Conservation (phyloP, 441 rosid genomes). For the Pelargonium myrrhifolium region DNA sequence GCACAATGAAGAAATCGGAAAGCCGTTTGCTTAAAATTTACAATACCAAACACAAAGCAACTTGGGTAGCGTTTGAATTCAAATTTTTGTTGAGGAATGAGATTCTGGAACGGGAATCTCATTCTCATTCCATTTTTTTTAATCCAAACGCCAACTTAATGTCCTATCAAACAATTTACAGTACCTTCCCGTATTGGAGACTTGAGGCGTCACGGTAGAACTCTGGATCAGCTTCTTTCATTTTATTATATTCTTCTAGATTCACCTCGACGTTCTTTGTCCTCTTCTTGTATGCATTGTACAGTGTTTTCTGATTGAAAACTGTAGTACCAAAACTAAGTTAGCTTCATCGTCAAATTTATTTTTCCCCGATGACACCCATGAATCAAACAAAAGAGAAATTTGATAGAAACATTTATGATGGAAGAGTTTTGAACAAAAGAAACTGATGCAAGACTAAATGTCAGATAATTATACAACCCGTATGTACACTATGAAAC, state of each 20-base stretch:
- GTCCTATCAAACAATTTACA: background rate
- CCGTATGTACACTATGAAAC: background rate
- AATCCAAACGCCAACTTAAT: background rate
- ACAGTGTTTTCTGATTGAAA: slow-evolving; percentile 80
- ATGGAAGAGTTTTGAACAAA: background rate
- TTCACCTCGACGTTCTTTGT: slow-evolving; percentile 64
- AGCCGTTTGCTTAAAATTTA: background rate
- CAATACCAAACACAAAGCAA: too few relatives aligned
- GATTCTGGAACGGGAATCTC: too few relatives aligned
- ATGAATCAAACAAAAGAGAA: background rate
- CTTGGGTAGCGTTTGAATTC: too few relatives aligned
- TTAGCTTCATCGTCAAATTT: slow-evolving; percentile 14
- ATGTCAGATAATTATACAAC: background rate
- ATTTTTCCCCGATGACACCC: background rate
- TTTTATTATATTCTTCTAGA: slow-evolving; percentile 74
- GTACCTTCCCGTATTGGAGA: slow-evolving; percentile 90
- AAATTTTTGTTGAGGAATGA: too few relatives aligned
- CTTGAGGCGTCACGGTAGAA: slow-evolving; percentile 94
- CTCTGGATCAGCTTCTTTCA: slow-evolving; percentile 96
- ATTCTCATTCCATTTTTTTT: too few relatives aligned
- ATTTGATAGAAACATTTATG: too few relatives aligned
- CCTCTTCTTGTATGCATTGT: slow-evolving; percentile 81
- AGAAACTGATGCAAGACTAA: background rate
- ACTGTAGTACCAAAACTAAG: slow-evolving; percentile 33
- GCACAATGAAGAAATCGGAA: slow-evolving; percentile 18